Evolutionary conservation across 1,139 yeast species (phyloP).

Genomic region (Cylindricascospora bacillispora): DNA sequence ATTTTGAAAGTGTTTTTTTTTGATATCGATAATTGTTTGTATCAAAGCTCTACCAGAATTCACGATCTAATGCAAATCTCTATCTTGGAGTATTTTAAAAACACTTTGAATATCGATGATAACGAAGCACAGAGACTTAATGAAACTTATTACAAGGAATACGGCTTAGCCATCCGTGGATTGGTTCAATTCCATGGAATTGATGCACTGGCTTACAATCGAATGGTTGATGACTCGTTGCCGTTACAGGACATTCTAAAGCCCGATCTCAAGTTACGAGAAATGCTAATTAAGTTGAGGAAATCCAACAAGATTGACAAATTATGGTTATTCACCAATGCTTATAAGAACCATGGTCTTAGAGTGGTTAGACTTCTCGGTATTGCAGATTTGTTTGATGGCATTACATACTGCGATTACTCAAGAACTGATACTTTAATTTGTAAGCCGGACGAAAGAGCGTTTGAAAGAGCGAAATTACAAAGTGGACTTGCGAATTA

Average conservation of each 20-base stretch:
- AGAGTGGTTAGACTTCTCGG: constrained; percentile 70
- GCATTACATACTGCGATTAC: constrained; percentile 86
- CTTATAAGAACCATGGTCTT: constrained; percentile 79
- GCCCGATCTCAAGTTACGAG: constrained; percentile 45
- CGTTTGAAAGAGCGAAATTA: constrained; percentile 43
- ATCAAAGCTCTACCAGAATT: constrained; percentile 57
- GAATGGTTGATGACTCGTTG: constrained; percentile 83
- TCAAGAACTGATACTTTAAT: constrained; percentile 41
- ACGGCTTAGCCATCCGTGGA: constrained; percentile 90
- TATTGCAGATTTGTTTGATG: constrained; percentile 82
- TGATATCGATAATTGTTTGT: constrained; percentile 87
- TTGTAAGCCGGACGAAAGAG: constrained; percentile 73
- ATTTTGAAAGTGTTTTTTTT: constrained; percentile 44
- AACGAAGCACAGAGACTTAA: constrained; percentile 67
- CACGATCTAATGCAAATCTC: constrained; percentile 80
- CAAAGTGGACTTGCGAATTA: constrained; percentile 47
- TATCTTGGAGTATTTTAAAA: constrained; percentile 70
- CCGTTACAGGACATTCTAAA: constrained; percentile 64
- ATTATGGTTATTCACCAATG: constrained; percentile 87
- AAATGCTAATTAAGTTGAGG: constrained; percentile 37
- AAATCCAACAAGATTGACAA: constrained; percentile 36
- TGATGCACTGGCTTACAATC: constrained; percentile 79
- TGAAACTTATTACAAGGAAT: constrained; percentile 62
- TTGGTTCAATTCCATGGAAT: constrained; percentile 69
- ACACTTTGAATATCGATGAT: constrained; percentile 43